A percentile compares a stretch with the other conserved stretches of the same genome.
Evolutionary conservation across 768 basidiomycete species (phyloP).

Genomic region (Termitomyces sp.): DNA sequence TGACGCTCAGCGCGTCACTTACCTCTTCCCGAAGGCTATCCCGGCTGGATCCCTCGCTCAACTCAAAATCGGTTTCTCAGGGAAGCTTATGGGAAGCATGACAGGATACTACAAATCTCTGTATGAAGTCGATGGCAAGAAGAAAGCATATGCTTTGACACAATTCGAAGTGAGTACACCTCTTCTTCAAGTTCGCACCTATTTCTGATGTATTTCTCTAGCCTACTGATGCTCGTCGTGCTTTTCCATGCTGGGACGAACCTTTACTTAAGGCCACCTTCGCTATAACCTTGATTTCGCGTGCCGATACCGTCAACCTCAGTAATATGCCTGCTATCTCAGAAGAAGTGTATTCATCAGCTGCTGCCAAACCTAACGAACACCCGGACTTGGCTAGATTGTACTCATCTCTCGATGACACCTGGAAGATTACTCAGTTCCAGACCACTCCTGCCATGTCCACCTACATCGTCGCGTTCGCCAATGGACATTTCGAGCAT

Average conservation of each 20-base stretch:
- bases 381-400: constrained; percentile 35
- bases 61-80: constrained; percentile 67
- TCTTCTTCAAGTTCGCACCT: neutral
- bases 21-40: constrained; percentile 56
- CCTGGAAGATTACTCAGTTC: constrained; percentile 85
- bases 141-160: constrained; percentile 73
- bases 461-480: constrained; percentile 84
- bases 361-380: constrained; percentile 23
- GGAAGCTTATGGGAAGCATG: constrained; percentile 68
- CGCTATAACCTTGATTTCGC: constrained; percentile 74
- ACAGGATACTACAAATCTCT: constrained; percentile 78
- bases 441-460: constrained; percentile 83
- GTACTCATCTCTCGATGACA: constrained; percentile 35
- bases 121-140: constrained; percentile 60
- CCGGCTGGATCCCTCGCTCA: constrained; percentile 67
- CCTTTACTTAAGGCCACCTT: constrained; percentile 87
- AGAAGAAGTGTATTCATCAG: constrained; percentile 44
- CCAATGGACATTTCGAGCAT: constrained; percentile 75
- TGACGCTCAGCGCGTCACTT: constrained; percentile 59
- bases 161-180: constrained; percentile 70
- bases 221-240: constrained; percentile 81
- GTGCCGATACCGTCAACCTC: constrained; percentile 67
- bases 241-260: constrained; percentile 93
- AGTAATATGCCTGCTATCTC: constrained; percentile 82
- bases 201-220: constrained; percentile 24